A percentile compares a stretch with the other conserved stretches of the same genome.
Evolutionary conservation across 345 rosid genomes (phyloP).

Genomic region (Acer campestre): DNA sequence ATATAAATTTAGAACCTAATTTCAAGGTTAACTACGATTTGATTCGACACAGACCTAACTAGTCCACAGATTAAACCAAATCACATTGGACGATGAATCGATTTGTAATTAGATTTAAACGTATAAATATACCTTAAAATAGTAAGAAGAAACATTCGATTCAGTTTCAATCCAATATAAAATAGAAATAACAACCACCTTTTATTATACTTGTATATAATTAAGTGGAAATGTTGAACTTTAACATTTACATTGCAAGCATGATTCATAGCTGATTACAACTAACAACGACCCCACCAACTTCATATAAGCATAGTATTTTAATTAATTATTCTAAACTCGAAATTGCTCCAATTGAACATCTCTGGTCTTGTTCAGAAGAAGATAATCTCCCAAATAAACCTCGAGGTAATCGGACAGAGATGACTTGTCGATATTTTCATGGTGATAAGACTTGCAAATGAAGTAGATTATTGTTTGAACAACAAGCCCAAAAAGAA

Average conservation of each 20-base stretch:
- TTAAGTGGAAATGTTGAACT: too few species aligned
- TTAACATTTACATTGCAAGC: neutral
- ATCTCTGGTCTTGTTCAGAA: slow-evolving; percentile 26
- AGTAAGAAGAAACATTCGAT: too few species aligned
- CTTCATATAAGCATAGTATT: too few species aligned
- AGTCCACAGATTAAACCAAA: too few species aligned
- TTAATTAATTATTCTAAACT: slow-evolving; percentile 10
- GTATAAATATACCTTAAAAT: too few species aligned
- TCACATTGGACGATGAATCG: too few species aligned
- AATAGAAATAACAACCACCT: neutral
- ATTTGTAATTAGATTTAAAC: too few species aligned
- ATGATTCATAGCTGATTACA: neutral
- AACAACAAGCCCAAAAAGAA: slow-evolving; percentile 42
- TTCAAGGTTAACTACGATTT: too few species aligned
- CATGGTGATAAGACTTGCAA: slow-evolving; percentile 61
- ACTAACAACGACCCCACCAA: too few species aligned
- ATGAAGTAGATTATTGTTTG: slow-evolving; percentile 57
- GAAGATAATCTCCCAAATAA: slow-evolving; percentile 42
- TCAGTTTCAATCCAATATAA: too few species aligned
- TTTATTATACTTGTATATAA: neutral
- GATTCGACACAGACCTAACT: too few species aligned
- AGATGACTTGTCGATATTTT: slow-evolving; percentile 40
- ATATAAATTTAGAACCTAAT: too few species aligned
- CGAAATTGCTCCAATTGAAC: slow-evolving; percentile 28
- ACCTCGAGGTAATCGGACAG: slow-evolving; percentile 43